These are phyloP conservation scores for Thoreauomyces humboldtii DNA, from an alignment of 192 early-diverging fungal genomes.

Conservation along the genomic window DNA sequence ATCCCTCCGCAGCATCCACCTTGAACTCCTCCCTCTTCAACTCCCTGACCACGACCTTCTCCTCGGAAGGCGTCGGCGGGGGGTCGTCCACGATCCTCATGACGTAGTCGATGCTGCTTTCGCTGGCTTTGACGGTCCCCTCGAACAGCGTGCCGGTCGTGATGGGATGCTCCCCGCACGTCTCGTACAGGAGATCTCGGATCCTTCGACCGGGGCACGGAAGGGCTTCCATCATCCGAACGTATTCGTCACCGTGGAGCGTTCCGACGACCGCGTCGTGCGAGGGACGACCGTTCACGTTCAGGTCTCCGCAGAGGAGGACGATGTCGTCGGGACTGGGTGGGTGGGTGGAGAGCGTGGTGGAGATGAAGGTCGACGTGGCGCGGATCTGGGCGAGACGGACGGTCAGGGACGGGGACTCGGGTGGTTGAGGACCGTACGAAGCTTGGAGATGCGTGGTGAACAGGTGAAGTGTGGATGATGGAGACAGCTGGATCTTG, in stretches of 20 bases:
- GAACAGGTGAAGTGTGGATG: slow-evolving; percentile 62
- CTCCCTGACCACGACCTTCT: too few relatives aligned
- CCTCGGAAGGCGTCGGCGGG: too few relatives aligned
- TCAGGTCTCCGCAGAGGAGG: slow-evolving; percentile 69
- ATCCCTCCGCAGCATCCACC: neutral
- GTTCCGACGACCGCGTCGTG: slow-evolving; percentile 10
- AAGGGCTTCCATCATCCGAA: neutral
- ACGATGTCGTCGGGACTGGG: slow-evolving; percentile 49
- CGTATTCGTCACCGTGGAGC: slow-evolving; percentile 9
- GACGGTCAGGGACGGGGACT: slow-evolving; percentile 3
- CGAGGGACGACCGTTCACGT: slow-evolving; percentile 53
- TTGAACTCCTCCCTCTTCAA: slow-evolving; percentile 12
- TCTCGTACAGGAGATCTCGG: slow-evolving; percentile 55
- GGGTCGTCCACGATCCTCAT: neutral
- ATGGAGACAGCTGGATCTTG: slow-evolving; percentile 55
- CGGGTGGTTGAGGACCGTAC: slow-evolving; percentile 3
- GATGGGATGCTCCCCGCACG: slow-evolving; percentile 69
- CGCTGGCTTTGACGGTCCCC: slow-evolving; percentile 5
- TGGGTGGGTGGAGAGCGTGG: slow-evolving; percentile 60
- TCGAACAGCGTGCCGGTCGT: slow-evolving; percentile 37
- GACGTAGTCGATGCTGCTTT: slow-evolving; percentile 14
- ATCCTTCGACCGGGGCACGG: slow-evolving; percentile 2
- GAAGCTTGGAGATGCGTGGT: slow-evolving; percentile 75
- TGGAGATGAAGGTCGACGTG: neutral
- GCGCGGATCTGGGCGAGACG: slow-evolving; percentile 60